Evolutionary conservation across 106 monocot genomes (phyloP).

Genomic region (Dendrobium huoshanense): DNA sequence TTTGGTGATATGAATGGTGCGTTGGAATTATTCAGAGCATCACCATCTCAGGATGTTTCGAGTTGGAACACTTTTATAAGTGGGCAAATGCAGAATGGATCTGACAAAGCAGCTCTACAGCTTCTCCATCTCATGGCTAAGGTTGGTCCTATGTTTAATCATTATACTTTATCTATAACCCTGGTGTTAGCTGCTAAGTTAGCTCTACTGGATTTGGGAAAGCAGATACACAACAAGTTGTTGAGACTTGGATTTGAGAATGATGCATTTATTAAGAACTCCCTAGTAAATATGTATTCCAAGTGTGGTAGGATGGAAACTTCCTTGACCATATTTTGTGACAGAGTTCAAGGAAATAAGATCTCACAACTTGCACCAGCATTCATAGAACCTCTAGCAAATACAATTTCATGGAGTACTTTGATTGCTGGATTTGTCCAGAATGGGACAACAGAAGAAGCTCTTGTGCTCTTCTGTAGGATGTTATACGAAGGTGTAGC

Average conservation of each 20-base stretch:
- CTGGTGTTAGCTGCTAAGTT: constrained; percentile 44
- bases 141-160: constrained; percentile 35
- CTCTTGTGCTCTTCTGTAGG: constrained; percentile 37
- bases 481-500: constrained; percentile 35
- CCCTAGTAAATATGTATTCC: constrained; percentile 79
- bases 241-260: constrained; percentile 28
- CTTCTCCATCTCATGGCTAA: constrained; percentile 47
- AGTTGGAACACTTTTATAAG: constrained; percentile 79
- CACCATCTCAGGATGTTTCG: constrained; percentile 40
- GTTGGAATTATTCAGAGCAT: constrained; percentile 41
- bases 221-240: constrained; percentile 45
- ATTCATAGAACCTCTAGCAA: constrained; percentile 4
- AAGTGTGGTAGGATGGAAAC: constrained; percentile 59
- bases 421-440: constrained; percentile 71
- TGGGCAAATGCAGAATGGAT: constrained; percentile 48
- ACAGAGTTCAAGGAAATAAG: not conserved
- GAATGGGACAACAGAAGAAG: constrained; percentile 53
- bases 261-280: constrained; percentile 42
- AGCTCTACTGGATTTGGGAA: constrained; percentile 43
- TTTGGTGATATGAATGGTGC: constrained; percentile 37
- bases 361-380: not conserved
- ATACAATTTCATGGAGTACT: constrained; percentile 54
- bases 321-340: constrained; percentile 32
- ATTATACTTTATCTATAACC: constrained; percentile 59
- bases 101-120: constrained; percentile 26